These are phyloP conservation scores for Histomonas meleagridis DNA, from an alignment of 208 protist species.

Conservation along the genomic window DNA sequence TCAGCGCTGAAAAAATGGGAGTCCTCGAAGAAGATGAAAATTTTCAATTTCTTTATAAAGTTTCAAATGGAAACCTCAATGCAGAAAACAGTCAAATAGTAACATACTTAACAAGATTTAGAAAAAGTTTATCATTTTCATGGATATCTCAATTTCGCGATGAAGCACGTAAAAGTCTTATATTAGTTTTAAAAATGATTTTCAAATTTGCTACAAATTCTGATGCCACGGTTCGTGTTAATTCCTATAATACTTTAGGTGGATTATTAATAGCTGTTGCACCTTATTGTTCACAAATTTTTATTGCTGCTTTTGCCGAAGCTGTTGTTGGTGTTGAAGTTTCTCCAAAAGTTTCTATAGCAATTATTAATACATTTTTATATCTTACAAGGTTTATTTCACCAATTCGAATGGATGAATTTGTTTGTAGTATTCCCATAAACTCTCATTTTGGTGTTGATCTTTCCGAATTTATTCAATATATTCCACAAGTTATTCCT, in stretches of 20 bases:
- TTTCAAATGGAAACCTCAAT: no score
- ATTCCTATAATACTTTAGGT: background rate
- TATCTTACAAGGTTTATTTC: conserved; percentile 30
- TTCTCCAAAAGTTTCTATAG: conserved; percentile 7
- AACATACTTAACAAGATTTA: no score
- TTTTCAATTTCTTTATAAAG: no score
- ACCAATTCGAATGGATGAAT: background rate
- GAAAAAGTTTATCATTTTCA: no score
- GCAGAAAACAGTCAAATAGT: no score
- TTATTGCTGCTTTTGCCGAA: background rate
- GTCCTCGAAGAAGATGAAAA: no score
- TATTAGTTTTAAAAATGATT: no score
- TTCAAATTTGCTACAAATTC: background rate
- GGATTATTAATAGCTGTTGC: background rate
- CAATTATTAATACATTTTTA: conserved; percentile 4
- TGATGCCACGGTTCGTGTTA: background rate
- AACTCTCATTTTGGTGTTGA: background rate
- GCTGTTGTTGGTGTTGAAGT: background rate
- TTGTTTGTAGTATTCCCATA: background rate
- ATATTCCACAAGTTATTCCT: background rate
- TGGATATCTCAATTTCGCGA: no score
- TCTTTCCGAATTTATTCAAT: background rate
- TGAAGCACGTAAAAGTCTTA: no score
- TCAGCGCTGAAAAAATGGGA: no score
- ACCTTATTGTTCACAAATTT: background rate